Percentiles rank a stretch among this genome's conserved stretches.
phyloP scores from a whole-genome alignment of 2,329 filamentous ascomycete species.

The Neofusicoccum laricinum region DNA sequence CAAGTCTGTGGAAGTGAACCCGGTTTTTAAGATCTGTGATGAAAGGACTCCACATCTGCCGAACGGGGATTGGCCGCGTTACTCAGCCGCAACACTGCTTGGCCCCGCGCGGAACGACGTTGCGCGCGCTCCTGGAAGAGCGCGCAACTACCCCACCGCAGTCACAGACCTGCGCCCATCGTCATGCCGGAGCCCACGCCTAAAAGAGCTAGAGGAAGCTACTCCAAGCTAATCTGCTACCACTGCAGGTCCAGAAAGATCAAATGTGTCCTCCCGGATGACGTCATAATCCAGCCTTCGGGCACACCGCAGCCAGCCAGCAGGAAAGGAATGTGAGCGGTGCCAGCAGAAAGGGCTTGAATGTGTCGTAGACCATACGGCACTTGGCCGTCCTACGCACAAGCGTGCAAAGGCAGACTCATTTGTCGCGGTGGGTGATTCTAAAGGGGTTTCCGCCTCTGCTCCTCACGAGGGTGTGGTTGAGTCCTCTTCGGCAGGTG shows the following conservation, averaged over 20 bases:
- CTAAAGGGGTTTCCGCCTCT: too few species aligned
- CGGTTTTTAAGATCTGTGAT: too few species aligned
- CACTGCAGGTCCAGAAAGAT: slow-evolving; percentile 21
- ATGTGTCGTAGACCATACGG: slow-evolving; percentile 20
- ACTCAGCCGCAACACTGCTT: too few species aligned
- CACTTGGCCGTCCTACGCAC: slow-evolving; percentile 19
- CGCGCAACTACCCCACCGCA: not conserved
- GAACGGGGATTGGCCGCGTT: too few species aligned
- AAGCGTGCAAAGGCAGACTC: slow-evolving; percentile 10
- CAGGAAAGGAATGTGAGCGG: slow-evolving; percentile 15
- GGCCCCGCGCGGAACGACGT: not conserved
- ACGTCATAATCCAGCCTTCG: slow-evolving; percentile 16
- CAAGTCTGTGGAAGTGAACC: too few species aligned
- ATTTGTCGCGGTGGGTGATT: too few species aligned
- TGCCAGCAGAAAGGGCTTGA: slow-evolving; percentile 19
- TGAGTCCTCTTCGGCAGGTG: not conserved
- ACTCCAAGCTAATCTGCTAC: slow-evolving; percentile 21
- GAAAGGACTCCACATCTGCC: too few species aligned
- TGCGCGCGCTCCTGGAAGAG: not conserved
- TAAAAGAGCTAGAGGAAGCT: slow-evolving; percentile 17
- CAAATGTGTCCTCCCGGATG: slow-evolving; percentile 20
- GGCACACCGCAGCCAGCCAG: slow-evolving; percentile 17
- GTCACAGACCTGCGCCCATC: not conserved
- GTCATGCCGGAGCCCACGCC: not conserved
- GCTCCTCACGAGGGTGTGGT: too few species aligned